Evolutionary conservation across 208 protist genomes (phyloP), one percentile per base, ranked within the genome.

Genomic region (Acanthamoeba royreba): DNA sequence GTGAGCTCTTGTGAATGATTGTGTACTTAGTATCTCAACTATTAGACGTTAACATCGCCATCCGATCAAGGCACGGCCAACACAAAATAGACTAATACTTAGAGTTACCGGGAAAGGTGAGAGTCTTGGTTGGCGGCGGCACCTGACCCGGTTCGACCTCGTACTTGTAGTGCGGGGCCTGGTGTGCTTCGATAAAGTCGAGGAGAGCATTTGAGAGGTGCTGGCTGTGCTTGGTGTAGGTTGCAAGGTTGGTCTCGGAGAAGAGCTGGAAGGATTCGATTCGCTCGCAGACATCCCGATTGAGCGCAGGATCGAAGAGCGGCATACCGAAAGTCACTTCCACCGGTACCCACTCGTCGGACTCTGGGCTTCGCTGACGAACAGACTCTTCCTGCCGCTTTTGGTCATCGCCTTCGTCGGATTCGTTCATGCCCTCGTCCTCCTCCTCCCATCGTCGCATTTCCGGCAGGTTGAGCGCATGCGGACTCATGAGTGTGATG

Each of bases 301-400:
- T 94, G 31, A 96, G 63, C 28, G 5, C 22, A 15, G 42, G 28
- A 69, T 96, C 93, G 66, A 95, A 95, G 2, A 96, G 83, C 17
- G 95, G 95, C 40, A 96, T 94, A 5, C 95, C 95, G 92, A 93
- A 96, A 22, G 86, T 91, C 28, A 96, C 43, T 55, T 94, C 93
- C 40, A 94, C 43, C 9, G 92, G 93, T 31, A 93, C 19, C 94
- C 93, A 96, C 31, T 90, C 86, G 17, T 92, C 86, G 1, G 25
- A 45, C 13, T 92, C 46, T 2, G 86, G 35, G n/a, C 53, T 58
- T 66, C 58, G 52, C 40, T 66, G 22, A 13, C 28, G 22, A 61
- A n/a, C 33, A 13, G 7, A 15, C 47, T 61, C 49, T 88, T 61
- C 25, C 22, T 61, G 47, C 85, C 69, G 85, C 40, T 92, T 42